Percentiles rank a stretch among this genome's conserved stretches.
phyloP scores from a whole-genome alignment of 495 filamentous ascomycete genomes.

The Jackrogersella multiformis region DNA sequence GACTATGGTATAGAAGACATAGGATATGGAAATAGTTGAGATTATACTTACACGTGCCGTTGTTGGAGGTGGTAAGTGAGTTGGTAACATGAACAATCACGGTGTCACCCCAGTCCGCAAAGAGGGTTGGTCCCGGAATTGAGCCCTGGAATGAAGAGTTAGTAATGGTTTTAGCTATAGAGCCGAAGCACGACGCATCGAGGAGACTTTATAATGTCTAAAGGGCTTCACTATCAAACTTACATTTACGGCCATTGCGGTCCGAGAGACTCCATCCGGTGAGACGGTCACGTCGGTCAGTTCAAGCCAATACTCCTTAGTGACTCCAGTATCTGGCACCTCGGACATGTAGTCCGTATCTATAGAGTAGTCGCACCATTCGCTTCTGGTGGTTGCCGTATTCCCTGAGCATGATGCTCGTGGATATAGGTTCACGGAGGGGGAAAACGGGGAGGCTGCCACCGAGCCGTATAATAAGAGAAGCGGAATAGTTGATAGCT shows the following conservation, averaged over 20 bases:
- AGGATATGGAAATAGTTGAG: not conserved
- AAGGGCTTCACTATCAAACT: not conserved
- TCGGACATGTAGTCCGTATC: slow-evolving; percentile 62
- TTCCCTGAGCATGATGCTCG: slow-evolving; percentile 53
- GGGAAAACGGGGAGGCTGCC: slow-evolving; percentile 26
- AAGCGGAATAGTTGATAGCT: slow-evolving; percentile 25
- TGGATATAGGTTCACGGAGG: slow-evolving; percentile 31
- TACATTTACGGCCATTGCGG: slow-evolving; percentile 54
- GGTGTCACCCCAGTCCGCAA: slow-evolving; percentile 59
- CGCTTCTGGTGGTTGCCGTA: slow-evolving; percentile 48
- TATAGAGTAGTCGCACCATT: slow-evolving; percentile 57
- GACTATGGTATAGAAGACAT: not conserved
- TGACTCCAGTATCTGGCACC: slow-evolving; percentile 59
- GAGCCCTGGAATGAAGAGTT: slow-evolving; percentile 36
- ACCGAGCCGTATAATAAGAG: slow-evolving; percentile 19
- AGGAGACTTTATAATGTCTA: no score
- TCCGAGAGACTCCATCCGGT: slow-evolving; percentile 59
- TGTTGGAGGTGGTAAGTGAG: slow-evolving; percentile 31
- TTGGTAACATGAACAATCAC: slow-evolving; percentile 44
- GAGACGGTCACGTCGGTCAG: slow-evolving; percentile 55
- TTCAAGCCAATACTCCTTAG: slow-evolving; percentile 56
- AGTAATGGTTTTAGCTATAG: slow-evolving; percentile 1
- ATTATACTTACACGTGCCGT: slow-evolving; percentile 32
- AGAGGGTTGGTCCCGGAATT: slow-evolving; percentile 55
- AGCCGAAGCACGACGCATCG: no score